Evolutionary conservation across 1,284 basidiomycete genomes (phyloP).

Genomic region (Ustilago xerochloae): DNA sequence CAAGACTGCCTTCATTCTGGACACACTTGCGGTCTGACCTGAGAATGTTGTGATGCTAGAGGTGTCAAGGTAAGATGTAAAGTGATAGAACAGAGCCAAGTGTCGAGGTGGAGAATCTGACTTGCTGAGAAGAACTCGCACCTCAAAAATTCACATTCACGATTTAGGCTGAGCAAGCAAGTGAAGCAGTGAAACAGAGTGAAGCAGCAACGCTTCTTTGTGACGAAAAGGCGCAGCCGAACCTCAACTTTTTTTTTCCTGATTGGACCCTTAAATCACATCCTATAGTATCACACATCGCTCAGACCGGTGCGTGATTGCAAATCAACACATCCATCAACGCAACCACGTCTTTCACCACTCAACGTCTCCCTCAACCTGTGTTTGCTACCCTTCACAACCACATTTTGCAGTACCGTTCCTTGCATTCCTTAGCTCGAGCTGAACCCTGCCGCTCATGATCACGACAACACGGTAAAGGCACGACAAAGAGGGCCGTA

Average conservation of each 20-base stretch:
- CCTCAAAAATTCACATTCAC: neutral
- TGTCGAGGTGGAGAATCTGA: conserved; percentile 15
- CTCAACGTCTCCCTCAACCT: neutral
- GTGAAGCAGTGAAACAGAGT: too few relatives aligned
- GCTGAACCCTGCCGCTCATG: neutral
- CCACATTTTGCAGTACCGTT: neutral
- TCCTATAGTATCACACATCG: too few relatives aligned
- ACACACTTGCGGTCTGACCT: too few relatives aligned
- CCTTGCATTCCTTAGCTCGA: neutral
- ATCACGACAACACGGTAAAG: neutral
- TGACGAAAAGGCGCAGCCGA: neutral
- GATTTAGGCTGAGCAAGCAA: neutral
- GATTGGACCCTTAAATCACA: conserved; percentile 9
- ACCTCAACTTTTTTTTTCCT: neutral
- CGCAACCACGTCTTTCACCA: neutral
- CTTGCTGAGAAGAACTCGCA: neutral
- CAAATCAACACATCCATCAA: conserved; percentile 1
- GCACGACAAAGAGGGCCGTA: too few relatives aligned
- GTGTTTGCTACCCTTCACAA: neutral
- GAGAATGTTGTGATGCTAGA: neutral
- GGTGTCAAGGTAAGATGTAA: neutral
- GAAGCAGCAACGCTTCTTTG: too few relatives aligned
- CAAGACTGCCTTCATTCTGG: conserved; percentile 24
- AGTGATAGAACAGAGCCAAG: neutral
- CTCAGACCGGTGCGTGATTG: conserved; percentile 5